phyloP scores from a whole-genome alignment of 176 grass and related monocot species.

The Aegilops sharonensis region DNA sequence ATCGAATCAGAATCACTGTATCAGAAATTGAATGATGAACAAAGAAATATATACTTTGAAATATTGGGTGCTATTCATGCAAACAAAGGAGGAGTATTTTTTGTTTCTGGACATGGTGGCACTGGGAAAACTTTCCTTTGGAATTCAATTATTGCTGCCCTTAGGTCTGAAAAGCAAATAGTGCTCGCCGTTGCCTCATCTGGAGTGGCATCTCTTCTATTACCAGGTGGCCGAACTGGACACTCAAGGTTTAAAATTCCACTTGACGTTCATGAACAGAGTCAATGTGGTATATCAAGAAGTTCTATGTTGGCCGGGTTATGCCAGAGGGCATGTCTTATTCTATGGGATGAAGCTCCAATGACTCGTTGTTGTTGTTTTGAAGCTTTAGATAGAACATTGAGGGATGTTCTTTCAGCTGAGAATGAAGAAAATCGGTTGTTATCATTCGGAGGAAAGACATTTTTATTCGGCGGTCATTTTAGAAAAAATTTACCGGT shows the following conservation, averaged over 20 bases:
- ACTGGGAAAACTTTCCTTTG: neutral
- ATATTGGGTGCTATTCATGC: neutral
- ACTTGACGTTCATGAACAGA: neutral
- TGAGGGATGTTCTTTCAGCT: neutral
- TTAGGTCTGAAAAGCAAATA: neutral
- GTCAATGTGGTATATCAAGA: neutral
- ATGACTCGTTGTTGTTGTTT: too few species aligned
- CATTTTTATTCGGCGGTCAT: neutral
- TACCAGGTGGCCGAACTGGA: neutral
- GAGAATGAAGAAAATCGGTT: neutral
- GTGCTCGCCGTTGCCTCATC: neutral
- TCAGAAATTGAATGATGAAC: neutral
- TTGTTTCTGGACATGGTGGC: slow-evolving; percentile 9
- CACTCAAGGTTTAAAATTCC: neutral
- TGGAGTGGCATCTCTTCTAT: neutral
- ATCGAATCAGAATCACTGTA: neutral
- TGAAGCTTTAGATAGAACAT: too few species aligned
- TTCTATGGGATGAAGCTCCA: slow-evolving; percentile 11
- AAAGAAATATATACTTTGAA: neutral
- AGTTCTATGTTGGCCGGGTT: neutral
- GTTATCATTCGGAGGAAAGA: neutral
- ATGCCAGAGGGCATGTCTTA: neutral
- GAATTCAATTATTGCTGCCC: neutral
- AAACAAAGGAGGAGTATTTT: neutral
- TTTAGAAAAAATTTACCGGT: neutral